phyloP scores from a whole-genome alignment of 257 asterid species.

The Thymus quinquecostatus region DNA sequence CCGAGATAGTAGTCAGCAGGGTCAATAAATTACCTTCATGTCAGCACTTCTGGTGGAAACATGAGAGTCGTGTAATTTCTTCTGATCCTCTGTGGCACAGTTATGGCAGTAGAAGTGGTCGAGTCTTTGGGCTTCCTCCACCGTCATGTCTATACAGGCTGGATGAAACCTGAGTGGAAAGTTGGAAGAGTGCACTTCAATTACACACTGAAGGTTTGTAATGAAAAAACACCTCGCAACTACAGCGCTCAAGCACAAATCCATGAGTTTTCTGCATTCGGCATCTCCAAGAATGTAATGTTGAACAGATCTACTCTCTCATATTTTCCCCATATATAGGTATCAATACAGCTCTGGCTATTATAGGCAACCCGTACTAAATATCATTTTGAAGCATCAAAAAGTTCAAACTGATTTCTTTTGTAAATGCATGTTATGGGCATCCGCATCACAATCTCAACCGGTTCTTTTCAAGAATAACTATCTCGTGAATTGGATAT shows the following conservation, averaged over 20 bases:
- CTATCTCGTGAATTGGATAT: neutral
- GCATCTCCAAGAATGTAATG: conserved; percentile 18
- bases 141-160: conserved; percentile 65
- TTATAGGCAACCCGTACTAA: neutral
- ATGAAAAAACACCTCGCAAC: conserved; percentile 7
- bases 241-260: conserved; percentile 11
- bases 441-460: conserved; percentile 3
- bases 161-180: conserved; percentile 80
- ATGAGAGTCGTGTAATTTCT: conserved; percentile 54
- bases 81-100: conserved; percentile 70
- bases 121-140: conserved; percentile 67
- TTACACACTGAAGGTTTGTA: conserved; percentile 8
- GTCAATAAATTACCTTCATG: conserved; percentile 48
- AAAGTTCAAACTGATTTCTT: neutral
- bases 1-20: conserved; percentile 17
- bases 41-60: conserved; percentile 64
- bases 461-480: neutral
- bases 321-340: neutral
- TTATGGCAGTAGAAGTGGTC: conserved; percentile 70
- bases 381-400: conserved; percentile 14
- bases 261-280: conserved; percentile 4
- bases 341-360: neutral
- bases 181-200: conserved; percentile 20
- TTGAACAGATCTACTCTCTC: neutral
- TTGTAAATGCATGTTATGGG: neutral